Conservation (phyloP, 2,329 filamentous ascomycete species). For the Penicillium aurantiogriseum region DNA sequence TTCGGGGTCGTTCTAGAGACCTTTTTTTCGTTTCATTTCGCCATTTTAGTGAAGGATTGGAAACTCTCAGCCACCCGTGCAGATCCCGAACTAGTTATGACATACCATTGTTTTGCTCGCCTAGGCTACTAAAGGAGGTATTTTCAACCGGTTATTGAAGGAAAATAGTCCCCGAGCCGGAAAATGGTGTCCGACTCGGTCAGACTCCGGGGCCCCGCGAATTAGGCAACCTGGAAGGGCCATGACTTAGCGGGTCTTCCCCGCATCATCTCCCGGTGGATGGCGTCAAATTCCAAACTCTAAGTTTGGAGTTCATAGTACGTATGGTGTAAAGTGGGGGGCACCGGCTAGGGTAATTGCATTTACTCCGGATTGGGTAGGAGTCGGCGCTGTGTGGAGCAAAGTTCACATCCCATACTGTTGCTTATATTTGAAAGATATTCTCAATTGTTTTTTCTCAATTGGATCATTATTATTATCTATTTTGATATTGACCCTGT, state of each 20-base stretch:
- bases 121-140: neutral
- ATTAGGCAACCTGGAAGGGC: neutral
- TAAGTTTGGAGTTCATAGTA: neutral
- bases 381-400: neutral
- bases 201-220: neutral
- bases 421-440: neutral
- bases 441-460: neutral
- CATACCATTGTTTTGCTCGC: neutral
- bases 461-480: neutral
- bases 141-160: neutral
- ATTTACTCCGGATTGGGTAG: neutral
- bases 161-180: conserved; percentile 4
- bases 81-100: neutral
- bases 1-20: neutral
- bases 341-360: neutral
- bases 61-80: neutral
- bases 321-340: neutral
- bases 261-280: neutral
- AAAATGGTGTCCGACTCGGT: conserved; percentile 1
- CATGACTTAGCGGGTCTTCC: neutral
- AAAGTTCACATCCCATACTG: neutral
- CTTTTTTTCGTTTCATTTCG: no score
- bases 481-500: neutral
- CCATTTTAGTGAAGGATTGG: neutral
- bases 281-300: neutral